Evolutionary conservation across 2,329 filamentous ascomycete species (phyloP).

Genomic region (Fusarium sp.): DNA sequence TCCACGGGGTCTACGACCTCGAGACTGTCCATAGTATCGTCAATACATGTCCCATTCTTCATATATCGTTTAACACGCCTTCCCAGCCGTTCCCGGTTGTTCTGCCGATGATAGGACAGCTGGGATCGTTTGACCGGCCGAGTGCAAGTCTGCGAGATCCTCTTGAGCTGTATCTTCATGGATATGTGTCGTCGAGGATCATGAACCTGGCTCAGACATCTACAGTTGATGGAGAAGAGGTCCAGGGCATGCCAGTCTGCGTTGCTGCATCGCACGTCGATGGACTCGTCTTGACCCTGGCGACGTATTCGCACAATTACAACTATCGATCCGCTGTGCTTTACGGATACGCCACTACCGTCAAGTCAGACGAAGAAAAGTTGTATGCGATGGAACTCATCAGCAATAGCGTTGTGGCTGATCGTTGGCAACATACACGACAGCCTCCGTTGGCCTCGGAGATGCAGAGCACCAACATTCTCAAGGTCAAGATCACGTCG

Average conservation of each 20-base stretch:
- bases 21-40: conserved; percentile 78
- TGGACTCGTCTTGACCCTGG: conserved; percentile 80
- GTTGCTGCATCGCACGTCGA: conserved; percentile 79
- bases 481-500: conserved; percentile 73
- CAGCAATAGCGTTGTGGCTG: conserved; percentile 76
- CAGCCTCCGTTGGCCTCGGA: conserved; percentile 77
- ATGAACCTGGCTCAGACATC: conserved; percentile 66
- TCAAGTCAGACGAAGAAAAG: conserved; percentile 75
- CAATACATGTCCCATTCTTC: conserved; percentile 78
- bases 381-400: conserved; percentile 81
- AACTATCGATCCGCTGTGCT: conserved; percentile 86
- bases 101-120: conserved; percentile 87
- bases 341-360: conserved; percentile 76
- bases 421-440: conserved; percentile 75
- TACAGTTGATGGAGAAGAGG: background rate
- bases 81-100: conserved; percentile 77
- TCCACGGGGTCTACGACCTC: conserved; percentile 75
- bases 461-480: conserved; percentile 77
- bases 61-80: conserved; percentile 78
- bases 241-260: conserved; percentile 72
- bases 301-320: conserved; percentile 82
- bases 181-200: conserved; percentile 82
- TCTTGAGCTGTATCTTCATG: conserved; percentile 82
- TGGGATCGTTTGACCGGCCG: conserved; percentile 75
- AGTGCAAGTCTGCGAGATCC: conserved; percentile 70